phyloP scores from a whole-genome alignment of 2,329 filamentous ascomycete species.

The Trichoderma afroharzianum region DNA sequence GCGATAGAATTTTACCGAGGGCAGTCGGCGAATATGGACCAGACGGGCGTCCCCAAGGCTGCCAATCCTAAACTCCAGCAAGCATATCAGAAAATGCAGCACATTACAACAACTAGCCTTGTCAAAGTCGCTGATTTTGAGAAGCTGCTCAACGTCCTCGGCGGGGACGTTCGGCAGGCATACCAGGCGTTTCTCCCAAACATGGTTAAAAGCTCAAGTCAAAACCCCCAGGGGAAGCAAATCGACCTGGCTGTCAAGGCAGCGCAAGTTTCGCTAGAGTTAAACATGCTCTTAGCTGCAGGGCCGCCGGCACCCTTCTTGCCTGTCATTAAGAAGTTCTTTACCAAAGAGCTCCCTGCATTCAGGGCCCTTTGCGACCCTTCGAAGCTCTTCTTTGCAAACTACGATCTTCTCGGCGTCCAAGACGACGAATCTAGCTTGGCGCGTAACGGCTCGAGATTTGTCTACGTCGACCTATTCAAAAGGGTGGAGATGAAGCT shows the following conservation, averaged over 20 bases:
- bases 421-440: conserved; percentile 53
- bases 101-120: conserved; percentile 47
- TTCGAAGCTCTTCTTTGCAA: conserved; percentile 66
- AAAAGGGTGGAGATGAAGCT: conserved; percentile 51
- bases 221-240: conserved; percentile 40
- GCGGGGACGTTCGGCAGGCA: conserved; percentile 46
- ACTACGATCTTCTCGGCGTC: conserved; percentile 67
- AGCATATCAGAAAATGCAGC: conserved; percentile 53
- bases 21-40: conserved; percentile 40
- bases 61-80: conserved; percentile 53
- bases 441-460: conserved; percentile 34
- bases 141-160: conserved; percentile 51
- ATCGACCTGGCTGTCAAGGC: conserved; percentile 44
- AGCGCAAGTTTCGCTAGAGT: conserved; percentile 48
- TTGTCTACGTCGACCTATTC: conserved; percentile 52
- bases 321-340: conserved; percentile 61
- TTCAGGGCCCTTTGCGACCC: conserved; percentile 61
- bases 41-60: conserved; percentile 35
- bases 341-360: conserved; percentile 55
- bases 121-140: conserved; percentile 62
- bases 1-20: conserved; percentile 51
- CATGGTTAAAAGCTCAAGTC: conserved; percentile 40
- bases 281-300: conserved; percentile 49
- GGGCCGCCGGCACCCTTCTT: conserved; percentile 46
- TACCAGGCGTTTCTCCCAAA: conserved; percentile 46